phyloP scores from a whole-genome alignment of 139 green algal genomes.

The Coelastrella sp. region DNA sequence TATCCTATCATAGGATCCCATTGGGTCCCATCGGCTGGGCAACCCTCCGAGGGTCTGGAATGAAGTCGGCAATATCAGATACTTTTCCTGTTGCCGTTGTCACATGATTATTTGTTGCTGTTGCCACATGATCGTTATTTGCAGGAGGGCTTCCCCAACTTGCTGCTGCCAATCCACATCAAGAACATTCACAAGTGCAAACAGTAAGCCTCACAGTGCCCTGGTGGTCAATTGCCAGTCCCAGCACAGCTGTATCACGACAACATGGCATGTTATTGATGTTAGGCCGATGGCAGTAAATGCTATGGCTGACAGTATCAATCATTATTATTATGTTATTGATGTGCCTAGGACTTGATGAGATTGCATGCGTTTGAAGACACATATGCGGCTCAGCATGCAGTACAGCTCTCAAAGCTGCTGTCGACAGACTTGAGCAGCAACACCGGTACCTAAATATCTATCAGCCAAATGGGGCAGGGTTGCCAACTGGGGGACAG shows the following conservation, averaged over 20 bases:
- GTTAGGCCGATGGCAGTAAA: background rate
- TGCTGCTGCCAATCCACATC: slow-evolving; percentile 44
- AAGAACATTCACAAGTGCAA: slow-evolving; percentile 44
- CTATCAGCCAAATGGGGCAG: background rate
- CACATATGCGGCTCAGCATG: background rate
- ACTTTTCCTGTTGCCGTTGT: too few species aligned
- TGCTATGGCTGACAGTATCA: too few species aligned
- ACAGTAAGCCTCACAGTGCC: slow-evolving; percentile 13
- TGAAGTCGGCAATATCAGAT: too few species aligned
- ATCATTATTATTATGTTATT: too few species aligned
- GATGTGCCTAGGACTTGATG: background rate
- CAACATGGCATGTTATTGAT: background rate
- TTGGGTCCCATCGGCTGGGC: too few species aligned
- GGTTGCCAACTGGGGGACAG: background rate
- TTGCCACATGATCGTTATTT: background rate
- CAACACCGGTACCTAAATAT: background rate
- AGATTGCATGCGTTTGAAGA: background rate
- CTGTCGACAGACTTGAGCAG: background rate
- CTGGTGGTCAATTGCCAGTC: background rate
- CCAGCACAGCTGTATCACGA: background rate
- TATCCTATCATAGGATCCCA: too few species aligned
- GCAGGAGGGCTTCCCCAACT: slow-evolving; percentile 20
- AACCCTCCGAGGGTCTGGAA: too few species aligned
- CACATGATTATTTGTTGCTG: background rate
- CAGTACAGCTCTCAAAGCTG: background rate